phyloP scores from a whole-genome alignment of 2,329 filamentous ascomycete genomes.

The Phialophora macrospora region DNA sequence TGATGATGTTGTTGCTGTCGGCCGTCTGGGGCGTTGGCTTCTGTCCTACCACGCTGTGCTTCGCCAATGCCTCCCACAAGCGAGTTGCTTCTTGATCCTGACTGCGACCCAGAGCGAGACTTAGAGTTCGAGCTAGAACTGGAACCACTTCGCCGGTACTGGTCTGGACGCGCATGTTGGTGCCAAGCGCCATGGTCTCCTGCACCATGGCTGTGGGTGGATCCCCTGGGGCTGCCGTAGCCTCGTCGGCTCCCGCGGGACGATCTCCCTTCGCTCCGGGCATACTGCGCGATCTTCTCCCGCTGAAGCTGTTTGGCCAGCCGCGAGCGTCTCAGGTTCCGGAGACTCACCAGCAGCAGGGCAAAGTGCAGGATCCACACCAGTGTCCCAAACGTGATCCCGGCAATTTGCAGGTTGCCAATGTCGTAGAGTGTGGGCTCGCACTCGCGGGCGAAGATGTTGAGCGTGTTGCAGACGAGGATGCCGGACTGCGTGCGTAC shows the following conservation, averaged over 20 bases:
- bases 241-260: constrained; percentile 13
- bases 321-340: constrained; percentile 23
- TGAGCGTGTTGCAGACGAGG: constrained; percentile 39
- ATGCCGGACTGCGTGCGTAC: constrained; percentile 32
- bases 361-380: constrained; percentile 39
- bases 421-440: constrained; percentile 42
- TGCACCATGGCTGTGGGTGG: constrained; percentile 12
- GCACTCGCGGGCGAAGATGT: constrained; percentile 41
- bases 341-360: constrained; percentile 27
- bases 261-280: constrained; percentile 11
- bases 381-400: constrained; percentile 39
- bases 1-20: background rate
- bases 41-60: background rate
- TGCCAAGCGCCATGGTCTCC: constrained; percentile 14
- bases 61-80: constrained; percentile 1
- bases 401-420: constrained; percentile 42
- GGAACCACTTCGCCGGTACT: constrained; percentile 14
- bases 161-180: constrained; percentile 9
- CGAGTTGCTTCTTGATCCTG: constrained; percentile 21
- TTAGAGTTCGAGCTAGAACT: constrained; percentile 15
- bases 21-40: background rate
- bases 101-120: background rate
- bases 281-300: constrained; percentile 34
- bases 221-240: constrained; percentile 2
- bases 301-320: constrained; percentile 32